A percentile compares a stretch with the other conserved stretches of the same genome.
These are phyloP conservation scores for Hymenoscyphus fructigenus DNA, from an alignment of 2,329 filamentous ascomycete genomes.

Conservation along the genomic window DNA sequence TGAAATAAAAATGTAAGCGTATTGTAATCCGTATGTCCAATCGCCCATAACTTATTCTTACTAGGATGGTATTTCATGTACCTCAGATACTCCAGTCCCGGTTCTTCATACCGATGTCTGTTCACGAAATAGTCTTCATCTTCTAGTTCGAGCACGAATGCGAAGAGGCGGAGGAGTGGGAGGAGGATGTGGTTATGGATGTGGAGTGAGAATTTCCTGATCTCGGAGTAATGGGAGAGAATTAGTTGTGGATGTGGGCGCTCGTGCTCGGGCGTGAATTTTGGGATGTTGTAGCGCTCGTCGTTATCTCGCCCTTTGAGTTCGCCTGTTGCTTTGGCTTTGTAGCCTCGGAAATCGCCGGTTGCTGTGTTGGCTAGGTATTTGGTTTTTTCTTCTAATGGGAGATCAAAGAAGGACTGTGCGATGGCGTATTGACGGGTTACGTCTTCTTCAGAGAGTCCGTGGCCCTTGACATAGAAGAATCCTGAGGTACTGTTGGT, in stretches of 20 bases:
- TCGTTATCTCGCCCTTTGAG: constrained; percentile 46
- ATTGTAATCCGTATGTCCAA: constrained; percentile 55
- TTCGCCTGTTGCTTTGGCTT: constrained; percentile 33
- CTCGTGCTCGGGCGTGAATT: constrained; percentile 47
- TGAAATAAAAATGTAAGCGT: constrained; percentile 55
- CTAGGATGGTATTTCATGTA: constrained; percentile 56
- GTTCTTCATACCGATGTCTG: constrained; percentile 54
- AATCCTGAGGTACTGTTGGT: constrained; percentile 38
- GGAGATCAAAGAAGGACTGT: constrained; percentile 55
- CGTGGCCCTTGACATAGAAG: constrained; percentile 62
- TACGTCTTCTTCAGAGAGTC: constrained; percentile 56
- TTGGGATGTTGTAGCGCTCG: constrained; percentile 58
- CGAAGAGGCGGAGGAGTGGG: constrained; percentile 56
- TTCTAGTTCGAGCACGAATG: constrained; percentile 56
- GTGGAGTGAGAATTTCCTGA: constrained; percentile 48
- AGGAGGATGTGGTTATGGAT: constrained; percentile 53
- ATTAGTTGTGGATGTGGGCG: constrained; percentile 49
- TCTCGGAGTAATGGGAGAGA: constrained; percentile 50
- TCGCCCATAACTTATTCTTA: constrained; percentile 47
- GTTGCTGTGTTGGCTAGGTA: constrained; percentile 46
- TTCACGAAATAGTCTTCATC: constrained; percentile 53
- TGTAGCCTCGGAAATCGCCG: constrained; percentile 57
- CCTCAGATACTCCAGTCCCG: constrained; percentile 56
- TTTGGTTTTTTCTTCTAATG: constrained; percentile 57
- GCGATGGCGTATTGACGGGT: constrained; percentile 59